phyloP scores from a whole-genome alignment of 805 yeast genomes.

The Kuraishia floccosa region DNA sequence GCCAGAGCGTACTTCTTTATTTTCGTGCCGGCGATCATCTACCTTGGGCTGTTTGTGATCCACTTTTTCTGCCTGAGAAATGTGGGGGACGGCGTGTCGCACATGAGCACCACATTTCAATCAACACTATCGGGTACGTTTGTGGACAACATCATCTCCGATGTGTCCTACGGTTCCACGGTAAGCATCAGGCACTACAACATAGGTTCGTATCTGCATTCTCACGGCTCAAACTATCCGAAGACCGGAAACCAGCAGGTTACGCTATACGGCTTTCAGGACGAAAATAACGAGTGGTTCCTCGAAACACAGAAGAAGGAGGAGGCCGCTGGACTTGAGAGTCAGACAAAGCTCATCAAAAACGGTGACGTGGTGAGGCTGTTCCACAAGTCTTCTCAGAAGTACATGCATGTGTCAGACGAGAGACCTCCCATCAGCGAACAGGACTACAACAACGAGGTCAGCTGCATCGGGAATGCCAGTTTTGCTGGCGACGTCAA shows the following conservation, averaged over 20 bases:
- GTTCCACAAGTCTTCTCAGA: constrained; percentile 60
- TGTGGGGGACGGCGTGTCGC: constrained; percentile 49
- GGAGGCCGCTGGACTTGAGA: constrained; percentile 26
- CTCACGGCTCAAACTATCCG: constrained; percentile 54
- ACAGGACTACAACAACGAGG: constrained; percentile 84
- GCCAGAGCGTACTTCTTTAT: constrained; percentile 31
- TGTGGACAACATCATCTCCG: constrained; percentile 36
- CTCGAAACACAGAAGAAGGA: constrained; percentile 36
- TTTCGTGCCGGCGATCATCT: constrained; percentile 45
- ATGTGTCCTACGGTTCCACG: constrained; percentile 61
- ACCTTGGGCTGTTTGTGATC: constrained; percentile 41
- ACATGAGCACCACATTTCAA: constrained; percentile 60
- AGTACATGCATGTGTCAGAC: constrained; percentile 60
- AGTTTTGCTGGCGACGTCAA: constrained; percentile 54
- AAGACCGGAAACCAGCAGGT: constrained; percentile 68
- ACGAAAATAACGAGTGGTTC: constrained; percentile 62
- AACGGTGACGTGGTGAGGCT: constrained; percentile 52
- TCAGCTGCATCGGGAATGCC: constrained; percentile 56
- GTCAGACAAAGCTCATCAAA: constrained; percentile 13
- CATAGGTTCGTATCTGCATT: constrained; percentile 75
- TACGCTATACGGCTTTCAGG: constrained; percentile 53
- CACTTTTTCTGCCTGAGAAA: constrained; percentile 40
- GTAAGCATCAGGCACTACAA: constrained; percentile 62
- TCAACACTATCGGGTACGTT: constrained; percentile 36
- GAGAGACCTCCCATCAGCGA: constrained; percentile 78